These are phyloP conservation scores for Geotrichum phurueaensis DNA, from an alignment of 1,139 yeast genomes.

Conservation along the genomic window DNA sequence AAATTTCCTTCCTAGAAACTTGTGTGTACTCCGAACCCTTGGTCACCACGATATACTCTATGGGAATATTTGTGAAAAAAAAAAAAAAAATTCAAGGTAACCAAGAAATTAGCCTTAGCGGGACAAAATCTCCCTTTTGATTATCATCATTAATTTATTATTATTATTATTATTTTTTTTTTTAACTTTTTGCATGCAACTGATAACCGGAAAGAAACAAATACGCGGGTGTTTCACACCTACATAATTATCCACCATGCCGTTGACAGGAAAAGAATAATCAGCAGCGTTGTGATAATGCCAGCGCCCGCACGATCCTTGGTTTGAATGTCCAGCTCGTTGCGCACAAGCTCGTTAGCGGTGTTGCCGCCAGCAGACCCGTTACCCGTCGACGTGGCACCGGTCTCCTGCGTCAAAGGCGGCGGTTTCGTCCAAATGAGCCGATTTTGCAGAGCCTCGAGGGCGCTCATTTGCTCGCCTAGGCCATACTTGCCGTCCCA, in stretches of 20 bases:
- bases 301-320: slow-evolving; percentile 87
- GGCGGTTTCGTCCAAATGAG: slow-evolving; percentile 38
- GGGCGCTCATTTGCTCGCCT: slow-evolving; percentile 88
- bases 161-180: too few species aligned
- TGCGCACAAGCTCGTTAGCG: slow-evolving; percentile 11
- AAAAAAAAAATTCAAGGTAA: too few species aligned
- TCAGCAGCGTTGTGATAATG: slow-evolving; percentile 66
- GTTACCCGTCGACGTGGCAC: slow-evolving; percentile 42
- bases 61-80: too few species aligned
- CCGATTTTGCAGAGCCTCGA: slow-evolving; percentile 63
- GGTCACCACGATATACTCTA: too few species aligned
- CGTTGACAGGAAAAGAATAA: slow-evolving; percentile 56
- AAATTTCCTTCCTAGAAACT: too few species aligned
- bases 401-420: slow-evolving; percentile 32
- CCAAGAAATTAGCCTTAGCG: too few species aligned
- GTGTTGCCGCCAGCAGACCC: slow-evolving; percentile 32
- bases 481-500: slow-evolving; percentile 81
- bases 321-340: slow-evolving; percentile 1
- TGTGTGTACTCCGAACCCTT: too few species aligned
- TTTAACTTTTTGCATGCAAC: too few species aligned
- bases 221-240: too few species aligned
- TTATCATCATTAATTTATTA: too few species aligned
- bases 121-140: too few species aligned
- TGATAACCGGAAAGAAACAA: too few species aligned
- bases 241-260: slow-evolving; percentile 61